Base-by-base conservation (phyloP, 2,329 filamentous ascomycete genomes). In the Diaporthe destruens region DNA sequence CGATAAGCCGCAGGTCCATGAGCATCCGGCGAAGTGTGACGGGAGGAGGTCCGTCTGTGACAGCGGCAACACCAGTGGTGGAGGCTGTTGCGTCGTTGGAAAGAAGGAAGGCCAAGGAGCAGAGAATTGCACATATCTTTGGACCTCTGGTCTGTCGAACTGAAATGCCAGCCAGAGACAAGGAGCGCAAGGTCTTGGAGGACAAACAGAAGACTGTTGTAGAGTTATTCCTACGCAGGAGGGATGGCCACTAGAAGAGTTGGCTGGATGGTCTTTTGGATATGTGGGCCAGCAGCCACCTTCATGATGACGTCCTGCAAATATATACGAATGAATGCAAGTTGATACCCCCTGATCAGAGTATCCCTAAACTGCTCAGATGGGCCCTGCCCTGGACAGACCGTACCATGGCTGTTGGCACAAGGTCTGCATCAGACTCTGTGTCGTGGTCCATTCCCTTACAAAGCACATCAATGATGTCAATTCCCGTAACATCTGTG, bases 131-230 rank as follows among this genome's bases (percentile, higher is more conserved):
- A 0, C 88, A 90, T 65, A 82, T 94, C 0, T 92, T 96, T 75
- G 89, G 89, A 1, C 84, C 84, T 1, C 84, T 89, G 0, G 85
- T 94, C 16, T 92, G 95, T 73, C 87, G 91, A 9, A 80, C 83
- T 2, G 79, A 83, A 2, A 39, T 71, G 54, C 77, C 68, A 49
- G 77, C 76, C 49, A 84, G 81, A 72, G 83, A 84, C 2, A 86
- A 89, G 81, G 92, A 93, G 73, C 88, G 83, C 75, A 91, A 86
- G 73, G 82, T 84, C 0, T 81, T 86, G 18, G 90, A 91, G 75
- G 93, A 93, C 72, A 88, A 89, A 79, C 92, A 91, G 84, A 86
- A 87, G 71, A 87, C 87, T 12, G 82, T 95, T 16, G 79, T 97
- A 39, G 93, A 95, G 79, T 83, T 94, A 36, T 97, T 97, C 76